Evolutionary conservation across 352 stramenopile species (phyloP), one percentile per base, ranked within the genome.

Genomic region (Globisporangium orthogonon): DNA sequence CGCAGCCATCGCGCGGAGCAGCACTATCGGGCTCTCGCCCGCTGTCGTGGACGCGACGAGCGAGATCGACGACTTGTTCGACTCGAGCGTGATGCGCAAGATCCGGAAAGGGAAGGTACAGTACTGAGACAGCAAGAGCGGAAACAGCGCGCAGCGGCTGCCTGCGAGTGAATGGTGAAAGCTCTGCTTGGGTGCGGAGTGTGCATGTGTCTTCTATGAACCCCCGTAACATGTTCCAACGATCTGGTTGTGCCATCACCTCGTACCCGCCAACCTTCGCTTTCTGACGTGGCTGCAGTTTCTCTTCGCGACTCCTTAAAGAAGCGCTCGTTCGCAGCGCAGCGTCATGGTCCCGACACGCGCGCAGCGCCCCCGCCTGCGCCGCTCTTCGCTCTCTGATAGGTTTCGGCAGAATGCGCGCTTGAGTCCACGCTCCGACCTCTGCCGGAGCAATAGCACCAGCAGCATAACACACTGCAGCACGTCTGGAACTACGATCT

Each of bases 31-130:
- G 7, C 50, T 56, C 15, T 61, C 49, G 6, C 39, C 58, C 1
- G 44, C 50, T 0, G 58, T 56, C 28, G 52, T 28, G 10, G 49
- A 50, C 50, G 63, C 49, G 29, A 70, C 47, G 54, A 63, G 50
- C 30, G 60, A 58, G 40, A 76, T 79, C 53, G 77, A 78, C 49
- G 78, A 87, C 41, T 54, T 86, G 30, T 62, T 71, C 46, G 64
- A 70, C 47, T 71, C 73, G 13, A 74, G 73, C 53, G 66, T 86
- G 35, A 82, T 86, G 76, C 73, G 76, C n/a, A 73, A 73, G 31
- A 83, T 86, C 57, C 73, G 72, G 17, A 83, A 73, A 65, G 76
- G 76, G 41, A 47, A 47, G 50, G 78, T 80, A 52, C 67, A 83
- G 65, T 86, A 76, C 68, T 74, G 71, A 39, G 5, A 9, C 41